Conservation (phyloP, 2,329 filamentous ascomycete species). For the Blumeriella jaapii region DNA sequence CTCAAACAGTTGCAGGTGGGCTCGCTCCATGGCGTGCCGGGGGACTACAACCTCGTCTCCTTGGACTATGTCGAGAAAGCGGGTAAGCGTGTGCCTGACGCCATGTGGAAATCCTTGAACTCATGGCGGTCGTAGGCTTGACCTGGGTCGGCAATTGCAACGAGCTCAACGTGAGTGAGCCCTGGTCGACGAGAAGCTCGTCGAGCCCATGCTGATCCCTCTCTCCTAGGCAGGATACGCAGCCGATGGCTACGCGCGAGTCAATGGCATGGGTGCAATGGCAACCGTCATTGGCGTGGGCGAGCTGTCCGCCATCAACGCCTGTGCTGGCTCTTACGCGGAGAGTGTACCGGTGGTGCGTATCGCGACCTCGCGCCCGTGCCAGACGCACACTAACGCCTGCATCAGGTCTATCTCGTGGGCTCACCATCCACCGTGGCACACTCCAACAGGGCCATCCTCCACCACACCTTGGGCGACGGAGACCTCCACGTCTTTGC, state of each 20-base stretch:
- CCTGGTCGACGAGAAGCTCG: not conserved
- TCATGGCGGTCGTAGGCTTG: slow-evolving; percentile 25
- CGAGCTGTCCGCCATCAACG: slow-evolving; percentile 58
- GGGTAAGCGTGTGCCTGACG: slow-evolving; percentile 49
- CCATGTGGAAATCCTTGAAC: slow-evolving; percentile 9
- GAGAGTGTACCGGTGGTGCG: slow-evolving; percentile 55
- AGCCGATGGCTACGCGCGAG: slow-evolving; percentile 65
- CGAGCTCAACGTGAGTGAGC: slow-evolving; percentile 9
- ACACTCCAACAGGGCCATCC: slow-evolving; percentile 32
- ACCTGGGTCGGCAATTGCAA: slow-evolving; percentile 34
- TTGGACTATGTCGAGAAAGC: slow-evolving; percentile 60
- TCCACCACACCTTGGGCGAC: slow-evolving; percentile 61
- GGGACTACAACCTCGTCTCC: slow-evolving; percentile 60
- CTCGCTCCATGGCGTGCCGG: slow-evolving; percentile 58
- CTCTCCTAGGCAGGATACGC: slow-evolving; percentile 58
- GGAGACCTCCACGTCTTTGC: slow-evolving; percentile 71
- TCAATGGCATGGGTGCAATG: slow-evolving; percentile 55
- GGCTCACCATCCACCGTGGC: slow-evolving; percentile 34
- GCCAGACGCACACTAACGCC: too few species aligned
- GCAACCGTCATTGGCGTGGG: slow-evolving; percentile 66
- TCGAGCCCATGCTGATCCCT: not conserved
- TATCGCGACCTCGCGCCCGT: too few species aligned
- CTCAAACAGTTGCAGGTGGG: slow-evolving; percentile 52
- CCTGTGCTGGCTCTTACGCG: slow-evolving; percentile 56
- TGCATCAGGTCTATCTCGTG: slow-evolving; percentile 36